These are phyloP conservation scores for Catunica adiposa DNA, from an alignment of 2,329 filamentous ascomycete genomes.

Conservation along the genomic window DNA sequence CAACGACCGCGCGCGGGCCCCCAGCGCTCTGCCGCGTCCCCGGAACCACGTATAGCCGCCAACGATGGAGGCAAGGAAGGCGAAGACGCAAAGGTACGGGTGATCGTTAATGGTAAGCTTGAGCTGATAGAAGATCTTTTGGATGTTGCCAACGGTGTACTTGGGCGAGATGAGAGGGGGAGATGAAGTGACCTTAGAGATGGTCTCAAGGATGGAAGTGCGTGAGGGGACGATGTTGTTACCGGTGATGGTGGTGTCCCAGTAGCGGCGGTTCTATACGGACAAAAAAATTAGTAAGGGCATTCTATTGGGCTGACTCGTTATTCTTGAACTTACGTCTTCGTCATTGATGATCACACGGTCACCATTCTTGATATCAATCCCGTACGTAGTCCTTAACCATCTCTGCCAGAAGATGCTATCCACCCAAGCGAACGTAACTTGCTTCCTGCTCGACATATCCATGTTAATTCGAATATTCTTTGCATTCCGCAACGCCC, in stretches of 20 bases:
- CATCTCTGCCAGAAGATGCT: constrained; percentile 95
- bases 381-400: constrained; percentile 87
- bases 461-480: constrained; percentile 84
- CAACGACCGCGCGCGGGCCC: constrained; percentile 10
- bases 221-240: constrained; percentile 80
- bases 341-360: constrained; percentile 93
- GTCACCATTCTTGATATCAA: constrained; percentile 76
- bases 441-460: constrained; percentile 69
- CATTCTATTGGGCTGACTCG: not conserved
- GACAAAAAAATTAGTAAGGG: constrained; percentile 18
- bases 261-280: constrained; percentile 71
- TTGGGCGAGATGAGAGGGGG: constrained; percentile 60
- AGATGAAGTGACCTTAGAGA: constrained; percentile 51
- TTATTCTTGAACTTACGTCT: constrained; percentile 61
- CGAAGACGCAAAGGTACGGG: constrained; percentile 39
- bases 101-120: constrained; percentile 41
- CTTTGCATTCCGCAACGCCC: constrained; percentile 74
- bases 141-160: constrained; percentile 55
- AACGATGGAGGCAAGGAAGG: constrained; percentile 24
- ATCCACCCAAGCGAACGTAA: constrained; percentile 93
- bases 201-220: constrained; percentile 77
- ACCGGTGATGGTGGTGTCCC: constrained; percentile 80
- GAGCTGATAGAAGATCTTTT: constrained; percentile 55
- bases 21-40: constrained; percentile 23
- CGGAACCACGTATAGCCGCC: constrained; percentile 28